Evolutionary conservation across 148 eudicot genomes (phyloP).

Genomic region (Cornus kousa): DNA sequence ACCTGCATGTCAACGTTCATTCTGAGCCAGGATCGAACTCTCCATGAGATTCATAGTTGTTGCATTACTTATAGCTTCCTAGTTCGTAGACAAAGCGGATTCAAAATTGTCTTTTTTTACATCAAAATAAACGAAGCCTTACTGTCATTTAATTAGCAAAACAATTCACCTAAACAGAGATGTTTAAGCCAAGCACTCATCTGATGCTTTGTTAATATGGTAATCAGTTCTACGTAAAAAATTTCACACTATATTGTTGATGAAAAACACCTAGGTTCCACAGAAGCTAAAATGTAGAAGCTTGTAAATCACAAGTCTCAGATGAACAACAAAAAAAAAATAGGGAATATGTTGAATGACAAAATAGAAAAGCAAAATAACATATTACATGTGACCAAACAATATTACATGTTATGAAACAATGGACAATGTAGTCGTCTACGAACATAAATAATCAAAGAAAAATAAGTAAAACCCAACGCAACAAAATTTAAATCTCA

Average conservation of each 20-base stretch:
- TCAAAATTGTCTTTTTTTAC: no score
- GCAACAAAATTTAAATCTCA: constrained; percentile 43
- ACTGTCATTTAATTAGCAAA: no score
- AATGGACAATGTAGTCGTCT: constrained; percentile 6
- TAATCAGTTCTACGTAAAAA: not conserved
- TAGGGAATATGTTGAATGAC: not conserved
- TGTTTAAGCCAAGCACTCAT: no score
- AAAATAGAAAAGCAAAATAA: constrained; percentile 1
- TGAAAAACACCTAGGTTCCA: not conserved
- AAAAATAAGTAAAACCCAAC: constrained; percentile 19
- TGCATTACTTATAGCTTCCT: no score
- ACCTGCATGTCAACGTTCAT: no score
- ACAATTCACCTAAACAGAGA: no score
- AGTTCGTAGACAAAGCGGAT: no score
- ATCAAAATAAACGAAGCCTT: no score
- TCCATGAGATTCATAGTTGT: no score
- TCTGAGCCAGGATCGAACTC: no score
- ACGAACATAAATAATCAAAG: constrained; percentile 9
- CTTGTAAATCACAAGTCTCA: not conserved
- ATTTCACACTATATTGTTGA: not conserved
- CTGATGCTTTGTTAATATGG: not conserved
- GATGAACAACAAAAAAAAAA: not conserved
- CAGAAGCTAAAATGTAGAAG: constrained; percentile 1
- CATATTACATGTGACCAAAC: not conserved
- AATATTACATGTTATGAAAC: not conserved